These are phyloP conservation scores for Lasiosphaeriaceae sp. DNA, from an alignment of 495 filamentous ascomycete genomes.

Conservation along the genomic window DNA sequence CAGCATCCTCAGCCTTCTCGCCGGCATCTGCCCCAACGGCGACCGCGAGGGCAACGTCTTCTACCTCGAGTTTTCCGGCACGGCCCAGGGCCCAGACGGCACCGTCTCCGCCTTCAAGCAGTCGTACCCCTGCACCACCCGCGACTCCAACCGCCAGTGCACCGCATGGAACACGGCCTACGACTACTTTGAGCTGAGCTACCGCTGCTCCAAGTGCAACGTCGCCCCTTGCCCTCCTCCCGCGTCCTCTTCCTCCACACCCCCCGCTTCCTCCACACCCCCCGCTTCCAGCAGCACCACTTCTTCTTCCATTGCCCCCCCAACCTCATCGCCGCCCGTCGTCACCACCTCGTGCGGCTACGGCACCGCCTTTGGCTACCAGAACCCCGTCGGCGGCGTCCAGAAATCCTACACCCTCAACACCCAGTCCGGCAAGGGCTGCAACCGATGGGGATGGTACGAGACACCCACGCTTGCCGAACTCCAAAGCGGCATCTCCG, in stretches of 20 bases:
- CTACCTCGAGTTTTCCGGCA: constrained; percentile 9
- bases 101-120: not conserved
- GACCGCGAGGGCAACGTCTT: constrained; percentile 7
- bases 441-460: constrained; percentile 27
- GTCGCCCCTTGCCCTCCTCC: not conserved
- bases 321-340: constrained; percentile 4
- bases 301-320: constrained; percentile 2
- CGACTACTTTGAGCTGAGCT: constrained; percentile 3
- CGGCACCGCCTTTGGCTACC: constrained; percentile 22
- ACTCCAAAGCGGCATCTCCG: constrained; percentile 18
- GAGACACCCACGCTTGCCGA: constrained; percentile 14
- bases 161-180: constrained; percentile 1
- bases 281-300: not conserved
- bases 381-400: not conserved
- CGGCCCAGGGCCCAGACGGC: not conserved
- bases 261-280: not conserved
- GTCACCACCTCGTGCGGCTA: constrained; percentile 8
- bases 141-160: constrained; percentile 1
- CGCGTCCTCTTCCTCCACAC: not conserved
- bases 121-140: constrained; percentile 4
- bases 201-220: constrained; percentile 12
- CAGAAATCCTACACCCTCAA: constrained; percentile 9
- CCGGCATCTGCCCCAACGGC: constrained; percentile 15
- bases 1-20: constrained; percentile 1
- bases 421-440: constrained; percentile 15